Evolutionary conservation across 2,329 filamentous ascomycete species (phyloP).

Genomic region (Parastagonospora avenae): DNA sequence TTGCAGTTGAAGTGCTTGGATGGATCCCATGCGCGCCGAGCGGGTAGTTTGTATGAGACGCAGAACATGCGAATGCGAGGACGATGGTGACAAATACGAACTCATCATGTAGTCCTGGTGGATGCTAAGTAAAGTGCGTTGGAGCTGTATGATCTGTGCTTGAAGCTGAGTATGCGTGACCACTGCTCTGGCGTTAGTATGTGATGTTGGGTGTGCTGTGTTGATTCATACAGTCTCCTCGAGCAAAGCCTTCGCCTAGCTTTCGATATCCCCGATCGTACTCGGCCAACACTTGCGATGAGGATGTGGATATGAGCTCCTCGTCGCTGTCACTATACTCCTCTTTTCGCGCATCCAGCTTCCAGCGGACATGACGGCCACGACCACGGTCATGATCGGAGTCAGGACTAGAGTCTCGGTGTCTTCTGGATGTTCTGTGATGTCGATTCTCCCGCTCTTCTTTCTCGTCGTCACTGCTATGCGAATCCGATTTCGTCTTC

Average conservation of each 20-base stretch:
- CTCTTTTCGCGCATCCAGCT: slow-evolving; percentile 15
- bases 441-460: slow-evolving; percentile 4
- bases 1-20: slow-evolving; percentile 34
- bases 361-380: slow-evolving; percentile 14
- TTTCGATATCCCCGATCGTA: slow-evolving; percentile 37
- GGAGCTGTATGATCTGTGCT: slow-evolving; percentile 39
- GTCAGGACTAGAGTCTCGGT: slow-evolving; percentile 23
- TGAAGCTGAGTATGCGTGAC: slow-evolving; percentile 38
- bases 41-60: slow-evolving; percentile 35
- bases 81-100: slow-evolving; percentile 26
- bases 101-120: slow-evolving; percentile 34
- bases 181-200: slow-evolving; percentile 13
- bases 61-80: slow-evolving; percentile 34
- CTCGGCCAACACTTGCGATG: slow-evolving; percentile 29
- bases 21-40: slow-evolving; percentile 29
- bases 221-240: slow-evolving; percentile 33
- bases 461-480: slow-evolving; percentile 17
- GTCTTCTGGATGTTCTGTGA: slow-evolving; percentile 7
- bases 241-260: slow-evolving; percentile 36
- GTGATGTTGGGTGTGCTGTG: neutral
- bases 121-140: slow-evolving; percentile 34
- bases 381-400: slow-evolving; percentile 11
- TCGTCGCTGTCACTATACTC: slow-evolving; percentile 34
- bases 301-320: slow-evolving; percentile 32
- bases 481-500: slow-evolving; percentile 18